phyloP scores from a whole-genome alignment of 148 eudicot species.

The Rhododendron kiyosumense region DNA sequence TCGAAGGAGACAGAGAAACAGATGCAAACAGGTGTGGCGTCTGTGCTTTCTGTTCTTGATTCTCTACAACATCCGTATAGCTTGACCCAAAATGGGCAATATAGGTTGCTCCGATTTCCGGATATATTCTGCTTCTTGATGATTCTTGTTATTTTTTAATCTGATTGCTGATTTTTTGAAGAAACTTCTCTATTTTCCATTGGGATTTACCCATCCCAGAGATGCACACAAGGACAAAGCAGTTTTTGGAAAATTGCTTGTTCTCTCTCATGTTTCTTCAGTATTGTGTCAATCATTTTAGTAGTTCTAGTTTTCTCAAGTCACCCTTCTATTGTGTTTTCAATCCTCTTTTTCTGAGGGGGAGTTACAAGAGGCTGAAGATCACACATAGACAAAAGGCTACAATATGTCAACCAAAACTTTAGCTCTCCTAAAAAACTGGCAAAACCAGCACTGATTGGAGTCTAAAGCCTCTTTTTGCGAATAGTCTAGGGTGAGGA shows the following conservation, averaged over 20 bases:
- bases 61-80: not conserved
- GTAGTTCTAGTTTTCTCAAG: not conserved
- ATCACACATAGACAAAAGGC: not conserved
- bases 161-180: not conserved
- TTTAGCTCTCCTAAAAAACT: not conserved
- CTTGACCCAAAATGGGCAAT: not conserved
- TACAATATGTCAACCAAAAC: not conserved
- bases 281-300: not conserved
- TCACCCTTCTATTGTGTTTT: not conserved
- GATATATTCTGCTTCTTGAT: not conserved
- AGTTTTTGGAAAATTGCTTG: not conserved
- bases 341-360: not conserved
- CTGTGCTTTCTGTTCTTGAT: constrained; percentile 8
- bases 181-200: not conserved
- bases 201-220: not conserved
- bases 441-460: not conserved
- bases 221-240: not conserved
- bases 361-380: not conserved
- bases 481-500: not conserved
- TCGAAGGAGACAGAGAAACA: constrained; percentile 53
- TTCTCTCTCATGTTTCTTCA: not conserved
- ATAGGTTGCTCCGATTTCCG: not conserved
- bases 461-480: not conserved
- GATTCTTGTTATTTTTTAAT: not conserved
- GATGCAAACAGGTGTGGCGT: constrained; percentile 44